Base-by-base conservation (phyloP, 2,329 filamentous ascomycete genomes). In the Botrytis elliptica region DNA sequence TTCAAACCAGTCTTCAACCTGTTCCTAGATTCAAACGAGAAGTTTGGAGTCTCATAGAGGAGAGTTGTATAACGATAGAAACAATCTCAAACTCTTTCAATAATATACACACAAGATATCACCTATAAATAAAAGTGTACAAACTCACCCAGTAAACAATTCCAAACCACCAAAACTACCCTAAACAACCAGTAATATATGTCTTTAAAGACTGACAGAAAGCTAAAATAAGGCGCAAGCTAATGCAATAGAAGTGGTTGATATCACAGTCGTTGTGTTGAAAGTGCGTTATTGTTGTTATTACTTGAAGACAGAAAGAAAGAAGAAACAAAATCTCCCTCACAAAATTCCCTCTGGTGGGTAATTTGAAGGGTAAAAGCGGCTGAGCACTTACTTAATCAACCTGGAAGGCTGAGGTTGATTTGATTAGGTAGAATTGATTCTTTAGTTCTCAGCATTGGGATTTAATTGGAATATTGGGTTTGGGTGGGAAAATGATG, bases 11-110 rank as follows among this genome's bases (percentile, higher is more conserved):
- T 6, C 46, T 9, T 1, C 1, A 1, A 3, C 7, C 3, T 20
- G 7, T 52, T 22, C 7, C 7, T 38, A 10, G 1, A 12, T 7
- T 18, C 1, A 3, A 52, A 46, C 0, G 0, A 20, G 7, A 1
- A 40, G 7, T n/a, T 4, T 10, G 5, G 8, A 25, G 2, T n/a
- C 20, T 0, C 0, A 18, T 0, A n/a, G 1, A 40, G 8, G 40
- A 40, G 1, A 0, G 18, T 0, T 8, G 20, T 1, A 14, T 16
- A n/a, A 36, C 6, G 38, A 14, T 18, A 38, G 2, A 8, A 22
- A 2, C 9, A 49, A 16, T 12, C 5, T 33, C 20, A 4, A 10
- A 36, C 2, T 1, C 36, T 3, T 14, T n/a, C 36, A 1, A n/a
- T 16, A 2, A 1, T 0, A 40, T 2, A n/a, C 8, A n/a, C 14